Conservation (phyloP, 257 asterid genomes). For the Solanum commersonii region DNA sequence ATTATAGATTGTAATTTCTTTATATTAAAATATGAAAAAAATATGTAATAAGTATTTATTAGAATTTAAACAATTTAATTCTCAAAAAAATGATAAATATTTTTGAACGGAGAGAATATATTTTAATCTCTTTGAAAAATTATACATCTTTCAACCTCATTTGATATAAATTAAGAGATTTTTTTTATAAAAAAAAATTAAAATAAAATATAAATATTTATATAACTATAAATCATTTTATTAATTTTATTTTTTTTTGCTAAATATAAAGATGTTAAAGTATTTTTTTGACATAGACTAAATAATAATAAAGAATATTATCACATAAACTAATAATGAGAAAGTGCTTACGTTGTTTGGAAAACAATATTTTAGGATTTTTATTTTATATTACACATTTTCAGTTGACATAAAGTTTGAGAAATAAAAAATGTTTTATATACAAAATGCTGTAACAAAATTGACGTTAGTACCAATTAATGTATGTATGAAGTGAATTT, state of each 20-base stretch:
- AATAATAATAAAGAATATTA: background rate
- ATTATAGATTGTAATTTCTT: background rate
- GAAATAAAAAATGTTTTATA: background rate
- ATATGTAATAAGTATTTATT: too few relatives aligned
- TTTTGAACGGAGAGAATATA: background rate
- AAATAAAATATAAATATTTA: background rate
- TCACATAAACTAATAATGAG: background rate
- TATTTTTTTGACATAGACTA: background rate
- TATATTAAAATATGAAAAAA: too few relatives aligned
- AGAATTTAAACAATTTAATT: too few relatives aligned
- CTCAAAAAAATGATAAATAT: too few relatives aligned
- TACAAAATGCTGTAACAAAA: background rate
- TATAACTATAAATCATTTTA: background rate
- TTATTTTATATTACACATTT: background rate
- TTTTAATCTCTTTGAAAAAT: background rate
- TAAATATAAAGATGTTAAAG: background rate
- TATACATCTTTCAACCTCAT: too few relatives aligned
- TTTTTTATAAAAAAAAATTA: background rate
- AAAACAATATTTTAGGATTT: background rate
- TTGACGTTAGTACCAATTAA: background rate
- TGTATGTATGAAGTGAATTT: background rate
- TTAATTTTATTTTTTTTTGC: background rate
- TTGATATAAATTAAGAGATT: too few relatives aligned
- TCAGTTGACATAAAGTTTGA: background rate
- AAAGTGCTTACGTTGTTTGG: background rate